Evolutionary conservation across 1,139 yeast genomes (phyloP).

Genomic region (Wickerhamomyces sp.): DNA sequence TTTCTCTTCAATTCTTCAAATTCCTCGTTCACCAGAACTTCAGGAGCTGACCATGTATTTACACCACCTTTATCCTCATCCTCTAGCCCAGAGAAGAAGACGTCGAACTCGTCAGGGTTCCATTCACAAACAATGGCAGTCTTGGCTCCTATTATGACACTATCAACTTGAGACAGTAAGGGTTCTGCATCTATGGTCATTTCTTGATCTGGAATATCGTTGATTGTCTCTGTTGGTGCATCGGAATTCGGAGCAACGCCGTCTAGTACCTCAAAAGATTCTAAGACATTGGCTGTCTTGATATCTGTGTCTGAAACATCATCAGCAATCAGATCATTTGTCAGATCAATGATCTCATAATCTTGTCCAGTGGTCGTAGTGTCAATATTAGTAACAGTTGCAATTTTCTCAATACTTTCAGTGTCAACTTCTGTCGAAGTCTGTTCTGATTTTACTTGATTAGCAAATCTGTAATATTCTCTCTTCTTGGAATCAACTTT

Average conservation of each 20-base stretch:
- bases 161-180: too few species aligned
- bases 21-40: slow-evolving; percentile 46
- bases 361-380: neutral
- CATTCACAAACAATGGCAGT: slow-evolving; percentile 72
- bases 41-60: slow-evolving; percentile 53
- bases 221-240: too few species aligned
- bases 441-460: slow-evolving; percentile 8
- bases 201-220: neutral
- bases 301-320: neutral
- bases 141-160: slow-evolving; percentile 6
- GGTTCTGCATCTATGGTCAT: neutral
- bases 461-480: slow-evolving; percentile 26
- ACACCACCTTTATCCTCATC: slow-evolving; percentile 36
- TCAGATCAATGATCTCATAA: slow-evolving; percentile 1
- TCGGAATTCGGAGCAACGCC: too few species aligned
- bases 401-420: too few species aligned
- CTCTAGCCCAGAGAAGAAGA: slow-evolving; percentile 43
- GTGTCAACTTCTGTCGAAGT: too few species aligned
- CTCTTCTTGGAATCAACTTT: slow-evolving; percentile 24
- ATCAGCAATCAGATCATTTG: neutral
- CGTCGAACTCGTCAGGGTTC: slow-evolving; percentile 44
- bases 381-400: too few species aligned
- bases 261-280: neutral
- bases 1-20: slow-evolving; percentile 42
- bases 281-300: neutral